Conservation (phyloP, 495 filamentous ascomycete species). For the Pyronema domesticum region DNA sequence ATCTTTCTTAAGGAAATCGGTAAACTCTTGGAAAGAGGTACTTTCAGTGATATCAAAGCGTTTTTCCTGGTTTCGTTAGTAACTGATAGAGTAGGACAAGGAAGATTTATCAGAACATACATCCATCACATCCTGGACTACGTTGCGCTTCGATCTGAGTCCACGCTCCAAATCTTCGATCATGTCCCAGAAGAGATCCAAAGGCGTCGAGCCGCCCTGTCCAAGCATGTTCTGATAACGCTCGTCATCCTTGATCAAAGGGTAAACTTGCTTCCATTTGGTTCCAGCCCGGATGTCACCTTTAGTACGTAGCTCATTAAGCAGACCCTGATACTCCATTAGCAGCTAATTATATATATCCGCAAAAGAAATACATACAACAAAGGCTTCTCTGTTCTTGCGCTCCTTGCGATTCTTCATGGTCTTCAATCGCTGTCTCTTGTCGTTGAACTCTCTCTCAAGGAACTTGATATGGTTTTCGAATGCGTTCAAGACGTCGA, state of each 20-base stretch:
- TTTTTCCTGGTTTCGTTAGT: conserved; percentile 44
- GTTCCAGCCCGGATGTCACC: conserved; percentile 79
- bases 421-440: conserved; percentile 69
- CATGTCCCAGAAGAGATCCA: conserved; percentile 93
- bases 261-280: conserved; percentile 75
- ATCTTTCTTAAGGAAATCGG: conserved; percentile 57
- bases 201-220: conserved; percentile 69
- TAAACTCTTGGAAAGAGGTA: conserved; percentile 78
- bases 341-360: background rate
- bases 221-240: conserved; percentile 75
- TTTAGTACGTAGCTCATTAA: conserved; percentile 52
- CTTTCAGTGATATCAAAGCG: conserved; percentile 74
- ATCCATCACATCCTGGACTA: conserved; percentile 78
- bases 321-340: conserved; percentile 29
- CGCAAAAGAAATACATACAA: conserved; percentile 19
- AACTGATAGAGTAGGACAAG: conserved; percentile 2
- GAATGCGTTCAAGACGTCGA: conserved; percentile 81
- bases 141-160: conserved; percentile 61
- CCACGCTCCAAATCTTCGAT: conserved; percentile 83
- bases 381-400: conserved; percentile 64
- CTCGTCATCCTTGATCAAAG: conserved; percentile 60
- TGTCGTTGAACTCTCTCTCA: conserved; percentile 77
- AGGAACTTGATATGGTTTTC: conserved; percentile 86
- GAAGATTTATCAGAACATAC: conserved; percentile 34
- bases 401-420: conserved; percentile 63